phyloP scores from a whole-genome alignment of 257 asterid genomes.

The Solanum dulcamara region DNA sequence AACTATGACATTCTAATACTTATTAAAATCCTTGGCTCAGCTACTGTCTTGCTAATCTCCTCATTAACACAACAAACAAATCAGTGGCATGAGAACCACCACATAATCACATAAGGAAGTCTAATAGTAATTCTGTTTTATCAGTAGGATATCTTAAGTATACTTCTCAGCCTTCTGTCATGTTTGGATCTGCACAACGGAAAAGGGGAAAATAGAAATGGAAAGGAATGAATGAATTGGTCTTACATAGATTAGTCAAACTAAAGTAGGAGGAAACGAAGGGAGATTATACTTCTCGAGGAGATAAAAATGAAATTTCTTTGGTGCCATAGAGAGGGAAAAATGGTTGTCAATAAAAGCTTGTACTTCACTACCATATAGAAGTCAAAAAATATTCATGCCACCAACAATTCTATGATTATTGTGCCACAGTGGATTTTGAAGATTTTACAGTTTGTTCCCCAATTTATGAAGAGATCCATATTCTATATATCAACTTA shows the following conservation, averaged over 20 bases:
- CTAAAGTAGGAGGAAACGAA: neutral
- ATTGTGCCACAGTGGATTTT: neutral
- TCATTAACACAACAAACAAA: neutral
- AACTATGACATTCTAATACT: neutral
- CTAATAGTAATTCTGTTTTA: neutral
- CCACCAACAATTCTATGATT: neutral
- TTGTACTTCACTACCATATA: neutral
- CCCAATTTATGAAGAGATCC: neutral
- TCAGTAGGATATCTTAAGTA: neutral
- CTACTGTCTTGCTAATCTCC: neutral
- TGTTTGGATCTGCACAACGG: neutral
- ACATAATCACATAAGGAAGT: neutral
- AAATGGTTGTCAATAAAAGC: neutral
- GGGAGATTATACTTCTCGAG: neutral
- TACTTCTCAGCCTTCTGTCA: neutral
- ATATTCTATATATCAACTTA: neutral
- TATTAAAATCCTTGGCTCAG: neutral
- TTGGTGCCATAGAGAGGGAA: neutral
- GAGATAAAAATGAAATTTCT: neutral
- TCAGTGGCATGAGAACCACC: neutral
- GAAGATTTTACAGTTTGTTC: too few species aligned
- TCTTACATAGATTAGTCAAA: neutral
- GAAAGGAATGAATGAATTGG: neutral
- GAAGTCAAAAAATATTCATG: neutral
- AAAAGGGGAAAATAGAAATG: neutral